Percentiles rank a stretch among this genome's conserved stretches.
These are phyloP conservation scores for Cryptococcus neoformans DNA, from an alignment of 1,284 basidiomycete genomes.

Conservation along the genomic window DNA sequence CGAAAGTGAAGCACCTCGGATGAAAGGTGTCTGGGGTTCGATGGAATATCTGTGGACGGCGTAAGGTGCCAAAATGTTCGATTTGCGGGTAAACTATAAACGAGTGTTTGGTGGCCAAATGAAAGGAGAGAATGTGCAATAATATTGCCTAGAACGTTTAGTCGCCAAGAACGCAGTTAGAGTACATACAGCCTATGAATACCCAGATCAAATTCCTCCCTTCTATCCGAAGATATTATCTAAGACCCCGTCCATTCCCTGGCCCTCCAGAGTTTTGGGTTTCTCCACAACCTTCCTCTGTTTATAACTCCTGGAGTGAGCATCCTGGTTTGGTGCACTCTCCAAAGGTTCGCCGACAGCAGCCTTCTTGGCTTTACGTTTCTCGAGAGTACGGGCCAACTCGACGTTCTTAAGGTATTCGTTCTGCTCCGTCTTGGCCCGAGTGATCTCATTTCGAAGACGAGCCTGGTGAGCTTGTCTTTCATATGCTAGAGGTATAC, in stretches of 20 bases:
- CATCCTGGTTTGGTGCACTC: constrained; percentile 19
- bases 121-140: no score
- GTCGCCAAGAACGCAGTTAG: no score
- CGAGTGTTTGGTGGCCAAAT: no score
- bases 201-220: no score
- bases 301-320: constrained; percentile 20
- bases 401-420: constrained; percentile 96
- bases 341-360: constrained; percentile 43
- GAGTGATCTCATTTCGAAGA: constrained; percentile 83
- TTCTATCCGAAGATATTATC: constrained; percentile 43
- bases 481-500: constrained; percentile 71
- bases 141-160: no score
- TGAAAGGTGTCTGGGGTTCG: no score
- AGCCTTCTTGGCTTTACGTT: constrained; percentile 70
- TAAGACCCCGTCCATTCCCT: constrained; percentile 44
- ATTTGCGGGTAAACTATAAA: no score
- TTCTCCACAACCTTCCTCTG: constrained; percentile 38
- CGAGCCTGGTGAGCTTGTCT: constrained; percentile 82
- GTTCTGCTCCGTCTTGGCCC: constrained; percentile 78
- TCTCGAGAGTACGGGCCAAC: constrained; percentile 82
- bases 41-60: no score
- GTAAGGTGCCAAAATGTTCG: no score
- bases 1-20: no score
- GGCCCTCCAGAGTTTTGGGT: constrained; percentile 29
- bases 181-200: no score